These are phyloP conservation scores for Boletus subparvulus DNA, from an alignment of 768 basidiomycete genomes.

Conservation along the genomic window DNA sequence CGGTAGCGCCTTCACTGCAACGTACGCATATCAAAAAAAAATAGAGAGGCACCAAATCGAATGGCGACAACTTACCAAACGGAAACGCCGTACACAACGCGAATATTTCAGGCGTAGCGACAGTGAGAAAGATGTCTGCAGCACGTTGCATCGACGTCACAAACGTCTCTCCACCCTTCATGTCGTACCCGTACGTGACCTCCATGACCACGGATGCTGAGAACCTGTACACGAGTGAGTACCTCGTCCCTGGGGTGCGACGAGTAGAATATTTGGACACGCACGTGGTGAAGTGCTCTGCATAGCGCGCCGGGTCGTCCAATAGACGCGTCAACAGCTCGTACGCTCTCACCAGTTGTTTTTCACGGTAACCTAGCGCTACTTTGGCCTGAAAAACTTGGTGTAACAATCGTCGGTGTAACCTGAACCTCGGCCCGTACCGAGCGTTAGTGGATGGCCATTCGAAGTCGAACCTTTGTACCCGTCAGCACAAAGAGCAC, in stretches of 20 bases:
- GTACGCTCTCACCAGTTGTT: constrained; percentile 12
- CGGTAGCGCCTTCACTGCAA: constrained; percentile 19
- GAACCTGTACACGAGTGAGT: background rate
- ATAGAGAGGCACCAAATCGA: background rate
- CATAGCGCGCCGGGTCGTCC: constrained; percentile 5
- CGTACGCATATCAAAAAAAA: background rate
- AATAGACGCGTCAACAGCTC: constrained; percentile 11
- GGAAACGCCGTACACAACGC: constrained; percentile 14
- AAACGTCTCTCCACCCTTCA: background rate
- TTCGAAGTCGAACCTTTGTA: constrained; percentile 17
- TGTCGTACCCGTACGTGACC: constrained; percentile 19
- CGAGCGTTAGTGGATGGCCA: constrained; percentile 12
- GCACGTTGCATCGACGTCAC: constrained; percentile 8
- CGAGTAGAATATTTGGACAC: background rate
- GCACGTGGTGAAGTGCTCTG: background rate
- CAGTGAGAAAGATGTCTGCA: constrained; percentile 3
- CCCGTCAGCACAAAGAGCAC: background rate
- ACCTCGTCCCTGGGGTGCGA: background rate
- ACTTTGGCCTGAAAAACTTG: constrained; percentile 17
- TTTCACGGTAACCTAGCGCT: constrained; percentile 12
- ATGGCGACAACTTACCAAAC: constrained; percentile 6
- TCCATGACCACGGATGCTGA: constrained; percentile 10
- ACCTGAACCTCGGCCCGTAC: constrained; percentile 25
- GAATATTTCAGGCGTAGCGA: background rate
- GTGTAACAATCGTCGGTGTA: constrained; percentile 24